A percentile compares a stretch with the other conserved stretches of the same genome.
These are phyloP conservation scores for Cornus controversa DNA, from an alignment of 148 eudicot genomes.

Conservation along the genomic window DNA sequence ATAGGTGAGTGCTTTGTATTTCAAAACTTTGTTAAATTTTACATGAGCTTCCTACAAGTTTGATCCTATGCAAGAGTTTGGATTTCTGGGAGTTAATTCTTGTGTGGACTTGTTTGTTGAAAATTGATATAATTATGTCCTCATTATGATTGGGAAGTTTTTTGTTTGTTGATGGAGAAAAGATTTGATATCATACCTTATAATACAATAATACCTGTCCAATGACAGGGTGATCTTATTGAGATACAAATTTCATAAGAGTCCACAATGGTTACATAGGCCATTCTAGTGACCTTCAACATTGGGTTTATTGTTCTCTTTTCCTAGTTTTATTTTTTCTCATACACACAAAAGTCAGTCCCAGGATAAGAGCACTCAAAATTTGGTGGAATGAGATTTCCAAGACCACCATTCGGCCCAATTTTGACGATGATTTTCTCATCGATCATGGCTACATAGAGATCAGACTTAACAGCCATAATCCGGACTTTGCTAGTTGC, in stretches of 20 bases:
- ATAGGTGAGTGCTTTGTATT: not conserved
- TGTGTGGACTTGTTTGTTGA: not conserved
- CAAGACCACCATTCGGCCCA: conserved; percentile 43
- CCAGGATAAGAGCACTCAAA: conserved; percentile 45
- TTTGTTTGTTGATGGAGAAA: not conserved
- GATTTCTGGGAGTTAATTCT: not conserved
- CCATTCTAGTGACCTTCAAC: not conserved
- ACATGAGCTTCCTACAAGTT: not conserved
- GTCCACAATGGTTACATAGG: not conserved
- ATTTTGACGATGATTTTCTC: conserved; percentile 44
- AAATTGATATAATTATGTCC: not conserved
- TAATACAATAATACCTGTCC: not conserved
- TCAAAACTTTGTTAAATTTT: not conserved
- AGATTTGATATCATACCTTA: no score
- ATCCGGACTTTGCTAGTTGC: conserved; percentile 48
- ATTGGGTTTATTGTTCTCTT: not conserved
- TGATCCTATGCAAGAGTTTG: conserved; percentile 1
- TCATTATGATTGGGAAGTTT: not conserved
- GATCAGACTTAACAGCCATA: conserved; percentile 53
- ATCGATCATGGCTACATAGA: conserved; percentile 57
- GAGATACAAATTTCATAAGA: not conserved
- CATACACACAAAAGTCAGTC: conserved; percentile 49
- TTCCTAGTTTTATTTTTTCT: conserved; percentile 15
- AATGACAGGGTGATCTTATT: not conserved
- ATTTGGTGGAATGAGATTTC: conserved; percentile 47